Evolutionary conservation across 257 asterid genomes (phyloP).

Genomic region (Craterostigma plantagineum): DNA sequence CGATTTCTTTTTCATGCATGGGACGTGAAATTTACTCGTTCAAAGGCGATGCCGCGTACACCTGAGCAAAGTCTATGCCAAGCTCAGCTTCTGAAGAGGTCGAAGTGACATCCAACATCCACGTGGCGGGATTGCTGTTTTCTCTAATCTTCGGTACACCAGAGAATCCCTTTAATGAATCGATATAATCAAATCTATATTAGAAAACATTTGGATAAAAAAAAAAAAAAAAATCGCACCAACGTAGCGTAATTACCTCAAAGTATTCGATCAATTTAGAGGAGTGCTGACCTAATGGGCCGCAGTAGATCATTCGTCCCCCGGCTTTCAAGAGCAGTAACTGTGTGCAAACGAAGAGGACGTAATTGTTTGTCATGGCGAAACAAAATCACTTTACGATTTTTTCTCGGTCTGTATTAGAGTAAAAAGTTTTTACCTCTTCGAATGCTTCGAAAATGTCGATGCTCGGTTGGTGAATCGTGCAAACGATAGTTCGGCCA

Average conservation of each 20-base stretch:
- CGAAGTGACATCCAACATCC: conserved; percentile 15
- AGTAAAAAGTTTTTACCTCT: conserved; percentile 18
- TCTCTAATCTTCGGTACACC: conserved; percentile 12
- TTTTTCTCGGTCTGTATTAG: conserved; percentile 61
- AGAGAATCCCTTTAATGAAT: background rate
- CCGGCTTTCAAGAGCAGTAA: conserved; percentile 5
- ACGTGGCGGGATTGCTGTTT: conserved; percentile 14
- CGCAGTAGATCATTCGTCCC: conserved; percentile 5
- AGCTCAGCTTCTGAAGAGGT: conserved; percentile 8
- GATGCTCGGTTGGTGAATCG: too few species aligned
- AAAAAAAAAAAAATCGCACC: too few species aligned
- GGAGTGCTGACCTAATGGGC: conserved; percentile 6
- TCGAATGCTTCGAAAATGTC: conserved; percentile 13
- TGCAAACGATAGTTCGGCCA: too few species aligned
- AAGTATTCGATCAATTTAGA: conserved; percentile 6
- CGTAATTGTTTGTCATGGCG: too few species aligned
- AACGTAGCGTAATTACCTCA: background rate
- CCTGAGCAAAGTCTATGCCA: conserved; percentile 12
- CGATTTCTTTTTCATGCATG: background rate
- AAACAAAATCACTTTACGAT: conserved; percentile 68
- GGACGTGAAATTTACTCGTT: background rate
- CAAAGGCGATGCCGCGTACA: conserved; percentile 3
- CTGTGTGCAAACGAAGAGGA: background rate
- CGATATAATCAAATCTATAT: background rate
- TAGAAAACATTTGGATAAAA: too few species aligned